These are phyloP conservation scores for Juncus inflexus DNA, from an alignment of 176 grass and related monocot species.

Conservation along the genomic window DNA sequence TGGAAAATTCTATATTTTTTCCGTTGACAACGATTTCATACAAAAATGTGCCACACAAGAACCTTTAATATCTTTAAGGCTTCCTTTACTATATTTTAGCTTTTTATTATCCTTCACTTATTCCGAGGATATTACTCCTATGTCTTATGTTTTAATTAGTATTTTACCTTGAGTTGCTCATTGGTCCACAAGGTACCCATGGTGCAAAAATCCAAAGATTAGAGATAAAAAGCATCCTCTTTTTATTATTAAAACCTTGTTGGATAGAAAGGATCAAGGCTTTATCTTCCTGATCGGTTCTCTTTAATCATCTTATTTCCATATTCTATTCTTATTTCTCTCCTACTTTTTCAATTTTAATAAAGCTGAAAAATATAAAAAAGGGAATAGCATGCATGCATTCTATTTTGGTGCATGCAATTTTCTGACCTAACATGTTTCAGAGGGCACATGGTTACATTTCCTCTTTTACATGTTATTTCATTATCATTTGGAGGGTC, in stretches of 20 bases:
- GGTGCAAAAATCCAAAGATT: conserved; percentile 14
- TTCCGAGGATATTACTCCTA: neutral
- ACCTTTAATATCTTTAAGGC: too few relatives aligned
- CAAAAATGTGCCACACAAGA: too few relatives aligned
- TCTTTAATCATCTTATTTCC: neutral
- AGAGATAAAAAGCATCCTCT: conserved; percentile 21
- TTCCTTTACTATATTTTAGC: too few relatives aligned
- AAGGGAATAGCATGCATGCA: neutral
- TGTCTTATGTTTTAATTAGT: neutral
- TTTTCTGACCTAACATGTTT: neutral
- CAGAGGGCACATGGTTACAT: conserved; percentile 20
- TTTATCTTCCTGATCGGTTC: conserved; percentile 10
- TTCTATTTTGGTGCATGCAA: conserved; percentile 25
- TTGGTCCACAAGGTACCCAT: conserved; percentile 17
- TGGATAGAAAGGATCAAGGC: conserved; percentile 30
- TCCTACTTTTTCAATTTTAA: conserved; percentile 4
- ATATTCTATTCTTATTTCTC: conserved; percentile 13
- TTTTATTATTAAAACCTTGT: conserved; percentile 10
- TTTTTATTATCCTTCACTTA: neutral
- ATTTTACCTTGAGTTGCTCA: conserved; percentile 3
- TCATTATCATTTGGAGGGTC: conserved; percentile 10
- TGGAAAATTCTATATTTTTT: too few relatives aligned
- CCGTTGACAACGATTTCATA: too few relatives aligned
- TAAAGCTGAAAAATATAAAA: conserved; percentile 10
- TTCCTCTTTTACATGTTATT: conserved; percentile 12